Evolutionary conservation across 495 filamentous ascomycete genomes (phyloP).

Genomic region (Lindgomyces ingoldianus): DNA sequence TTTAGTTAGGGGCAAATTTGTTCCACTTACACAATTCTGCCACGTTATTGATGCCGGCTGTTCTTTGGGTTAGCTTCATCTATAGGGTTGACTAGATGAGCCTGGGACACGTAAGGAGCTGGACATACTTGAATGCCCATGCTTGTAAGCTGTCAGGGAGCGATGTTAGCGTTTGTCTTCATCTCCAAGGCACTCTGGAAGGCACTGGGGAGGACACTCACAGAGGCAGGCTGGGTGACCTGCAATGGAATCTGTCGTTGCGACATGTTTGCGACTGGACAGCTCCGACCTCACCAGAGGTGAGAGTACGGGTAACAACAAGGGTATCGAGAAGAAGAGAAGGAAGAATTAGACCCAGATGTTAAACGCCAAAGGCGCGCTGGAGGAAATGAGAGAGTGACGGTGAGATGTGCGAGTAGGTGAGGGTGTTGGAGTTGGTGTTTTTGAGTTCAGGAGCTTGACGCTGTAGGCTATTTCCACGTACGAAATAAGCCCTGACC

Average conservation of each 20-base stretch:
- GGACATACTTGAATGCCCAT: slow-evolving; percentile 76
- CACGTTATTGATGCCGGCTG: slow-evolving; percentile 87
- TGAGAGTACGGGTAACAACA: slow-evolving; percentile 9
- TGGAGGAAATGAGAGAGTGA: slow-evolving; percentile 31
- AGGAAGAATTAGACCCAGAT: slow-evolving; percentile 31
- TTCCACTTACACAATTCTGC: slow-evolving; percentile 83
- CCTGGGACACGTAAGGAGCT: slow-evolving; percentile 1
- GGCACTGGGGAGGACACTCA: slow-evolving; percentile 5
- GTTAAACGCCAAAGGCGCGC: slow-evolving; percentile 33
- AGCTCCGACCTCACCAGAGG: slow-evolving; percentile 36
- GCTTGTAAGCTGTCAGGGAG: slow-evolving; percentile 62
- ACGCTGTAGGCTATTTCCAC: neutral
- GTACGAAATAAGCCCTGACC: neutral
- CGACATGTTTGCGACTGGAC: slow-evolving; percentile 38
- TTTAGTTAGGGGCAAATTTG: neutral
- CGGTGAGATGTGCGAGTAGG: slow-evolving; percentile 7
- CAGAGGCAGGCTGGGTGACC: slow-evolving; percentile 30
- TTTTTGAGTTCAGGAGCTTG: slow-evolving; percentile 31
- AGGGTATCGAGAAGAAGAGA: slow-evolving; percentile 26
- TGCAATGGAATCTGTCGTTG: slow-evolving; percentile 31
- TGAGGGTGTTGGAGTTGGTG: slow-evolving; percentile 20
- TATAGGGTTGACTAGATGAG: neutral
- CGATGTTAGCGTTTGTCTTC: slow-evolving; percentile 12
- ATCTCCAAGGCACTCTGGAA: neutral
- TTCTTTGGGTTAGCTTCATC: slow-evolving; percentile 2